These are phyloP conservation scores for Tylopilus rubrobrunneus DNA, from an alignment of 768 basidiomycete genomes.

Conservation along the genomic window DNA sequence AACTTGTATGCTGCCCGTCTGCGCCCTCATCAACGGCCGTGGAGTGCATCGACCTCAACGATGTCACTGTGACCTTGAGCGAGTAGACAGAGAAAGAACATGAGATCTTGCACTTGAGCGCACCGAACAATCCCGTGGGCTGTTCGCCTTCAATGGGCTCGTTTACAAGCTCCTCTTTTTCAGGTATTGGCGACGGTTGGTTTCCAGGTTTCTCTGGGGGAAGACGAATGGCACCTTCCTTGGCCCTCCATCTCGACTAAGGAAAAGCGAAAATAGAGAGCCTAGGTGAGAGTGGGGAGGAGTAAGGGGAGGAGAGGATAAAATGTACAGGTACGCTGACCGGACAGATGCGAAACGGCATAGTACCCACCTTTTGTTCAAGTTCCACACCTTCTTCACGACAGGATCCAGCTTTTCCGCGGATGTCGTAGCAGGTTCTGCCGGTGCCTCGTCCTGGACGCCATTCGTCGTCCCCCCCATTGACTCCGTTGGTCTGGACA, in stretches of 20 bases:
- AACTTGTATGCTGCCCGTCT: too few relatives aligned
- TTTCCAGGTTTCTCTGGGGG: too few relatives aligned
- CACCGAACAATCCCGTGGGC: conserved; percentile 35
- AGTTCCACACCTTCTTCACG: conserved; percentile 87
- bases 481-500: conserved; percentile 29
- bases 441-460: conserved; percentile 5
- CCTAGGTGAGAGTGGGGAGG: conserved; percentile 41
- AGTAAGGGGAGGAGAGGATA: neutral
- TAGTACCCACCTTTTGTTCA: conserved; percentile 78
- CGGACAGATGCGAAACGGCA: neutral
- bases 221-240: too few relatives aligned
- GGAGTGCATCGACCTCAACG: too few relatives aligned
- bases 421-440: conserved; percentile 17
- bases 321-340: neutral
- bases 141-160: conserved; percentile 38
- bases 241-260: conserved; percentile 88
- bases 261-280: conserved; percentile 80
- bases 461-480: conserved; percentile 14
- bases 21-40: too few relatives aligned
- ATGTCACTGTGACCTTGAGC: conserved; percentile 47
- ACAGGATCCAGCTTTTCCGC: conserved; percentile 66
- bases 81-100: conserved; percentile 56
- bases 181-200: too few relatives aligned
- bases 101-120: conserved; percentile 48
- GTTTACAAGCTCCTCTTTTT: too few relatives aligned